Percentiles rank a stretch among this genome's conserved stretches.
These are phyloP conservation scores for Mollisia scopiformis DNA, from an alignment of 2,329 filamentous ascomycete genomes.

Conservation along the genomic window DNA sequence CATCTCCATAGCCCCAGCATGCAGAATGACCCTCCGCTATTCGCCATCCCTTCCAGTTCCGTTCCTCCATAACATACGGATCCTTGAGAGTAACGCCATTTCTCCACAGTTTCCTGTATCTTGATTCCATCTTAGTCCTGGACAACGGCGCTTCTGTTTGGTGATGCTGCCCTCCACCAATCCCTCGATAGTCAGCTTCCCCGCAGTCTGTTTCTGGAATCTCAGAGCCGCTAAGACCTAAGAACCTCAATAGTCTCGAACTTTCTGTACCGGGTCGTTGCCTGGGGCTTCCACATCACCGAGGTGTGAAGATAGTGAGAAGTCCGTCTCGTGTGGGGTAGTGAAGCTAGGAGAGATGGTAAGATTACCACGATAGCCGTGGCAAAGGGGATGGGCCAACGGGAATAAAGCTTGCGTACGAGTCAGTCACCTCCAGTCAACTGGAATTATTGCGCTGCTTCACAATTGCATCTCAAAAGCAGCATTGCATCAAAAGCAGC, in stretches of 20 bases:
- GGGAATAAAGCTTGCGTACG: neutral
- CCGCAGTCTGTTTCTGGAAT: neutral
- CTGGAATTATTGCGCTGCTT: no score
- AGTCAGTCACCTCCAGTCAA: neutral
- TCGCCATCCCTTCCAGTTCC: neutral
- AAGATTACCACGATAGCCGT: neutral
- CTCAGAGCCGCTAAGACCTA: neutral
- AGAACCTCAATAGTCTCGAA: neutral
- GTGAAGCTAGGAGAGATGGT: neutral
- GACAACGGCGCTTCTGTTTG: neutral
- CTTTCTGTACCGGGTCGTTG: neutral
- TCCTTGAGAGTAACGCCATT: constrained; percentile 5
- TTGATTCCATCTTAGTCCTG: neutral
- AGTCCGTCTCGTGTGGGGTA: neutral
- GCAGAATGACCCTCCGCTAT: neutral
- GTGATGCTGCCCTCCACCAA: neutral
- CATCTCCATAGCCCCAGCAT: neutral
- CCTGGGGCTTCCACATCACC: neutral
- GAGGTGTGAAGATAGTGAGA: neutral
- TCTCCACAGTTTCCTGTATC: neutral
- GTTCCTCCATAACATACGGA: constrained; percentile 1
- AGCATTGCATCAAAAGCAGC: no score
- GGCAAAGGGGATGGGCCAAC: neutral
- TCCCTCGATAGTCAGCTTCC: neutral
- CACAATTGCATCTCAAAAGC: no score